These are phyloP conservation scores for Fusarium denticulatum DNA, from an alignment of 2,329 filamentous ascomycete species.

Conservation along the genomic window DNA sequence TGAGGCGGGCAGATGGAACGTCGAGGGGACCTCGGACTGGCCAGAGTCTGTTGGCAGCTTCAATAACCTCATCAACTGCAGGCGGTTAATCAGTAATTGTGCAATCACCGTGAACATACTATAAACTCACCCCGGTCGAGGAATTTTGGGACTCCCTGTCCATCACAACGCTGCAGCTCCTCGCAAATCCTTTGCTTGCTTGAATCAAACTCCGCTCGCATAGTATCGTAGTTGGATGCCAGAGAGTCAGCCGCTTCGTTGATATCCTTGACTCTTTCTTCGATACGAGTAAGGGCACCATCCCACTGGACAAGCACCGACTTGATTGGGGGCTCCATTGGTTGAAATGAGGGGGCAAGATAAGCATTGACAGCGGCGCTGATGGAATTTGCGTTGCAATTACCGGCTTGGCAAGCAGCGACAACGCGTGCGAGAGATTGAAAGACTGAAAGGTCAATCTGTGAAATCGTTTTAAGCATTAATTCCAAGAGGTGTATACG, in stretches of 20 bases:
- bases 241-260: neutral
- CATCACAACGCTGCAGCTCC: neutral
- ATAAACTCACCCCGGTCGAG: fast-evolving
- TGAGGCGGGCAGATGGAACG: neutral
- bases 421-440: neutral
- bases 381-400: neutral
- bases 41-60: neutral
- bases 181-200: neutral
- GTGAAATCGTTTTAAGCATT: neutral
- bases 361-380: neutral
- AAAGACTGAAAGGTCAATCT: neutral
- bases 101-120: neutral
- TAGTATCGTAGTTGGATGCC: neutral
- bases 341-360: neutral
- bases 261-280: neutral
- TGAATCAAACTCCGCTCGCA: neutral
- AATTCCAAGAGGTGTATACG: fast-evolving
- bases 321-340: neutral
- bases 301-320: neutral
- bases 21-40: neutral
- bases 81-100: fast-evolving
- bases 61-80: neutral
- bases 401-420: neutral
- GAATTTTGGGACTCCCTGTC: neutral
- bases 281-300: neutral